Evolutionary conservation across 2,329 filamentous ascomycete species (phyloP).

Genomic region (Trichophyton benhamiae): DNA sequence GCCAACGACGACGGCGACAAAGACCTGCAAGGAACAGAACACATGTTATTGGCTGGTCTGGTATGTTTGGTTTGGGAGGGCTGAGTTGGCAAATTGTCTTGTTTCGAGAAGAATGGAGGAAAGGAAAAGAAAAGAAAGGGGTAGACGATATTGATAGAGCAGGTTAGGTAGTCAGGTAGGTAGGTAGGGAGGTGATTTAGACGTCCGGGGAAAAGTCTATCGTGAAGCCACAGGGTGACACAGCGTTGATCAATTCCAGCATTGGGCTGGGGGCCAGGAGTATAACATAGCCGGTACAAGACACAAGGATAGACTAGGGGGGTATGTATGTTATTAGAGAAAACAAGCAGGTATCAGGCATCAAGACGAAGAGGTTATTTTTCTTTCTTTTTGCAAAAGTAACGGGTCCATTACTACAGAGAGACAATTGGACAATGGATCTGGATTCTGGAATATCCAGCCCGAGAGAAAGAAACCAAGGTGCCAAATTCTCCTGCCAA

Average conservation of each 20-base stretch:
- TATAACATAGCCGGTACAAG: background rate
- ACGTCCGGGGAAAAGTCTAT: background rate
- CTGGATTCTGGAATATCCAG: background rate
- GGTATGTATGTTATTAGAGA: background rate
- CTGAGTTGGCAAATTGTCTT: background rate
- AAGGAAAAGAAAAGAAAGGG: background rate
- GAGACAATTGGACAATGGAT: background rate
- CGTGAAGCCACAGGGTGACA: background rate
- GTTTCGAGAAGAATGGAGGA: background rate
- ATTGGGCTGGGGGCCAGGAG: background rate
- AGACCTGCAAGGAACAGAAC: slow-evolving; percentile 50
- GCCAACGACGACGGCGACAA: slow-evolving; percentile 89
- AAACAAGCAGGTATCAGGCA: background rate
- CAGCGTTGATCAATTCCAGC: background rate
- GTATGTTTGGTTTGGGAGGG: background rate
- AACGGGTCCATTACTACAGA: background rate
- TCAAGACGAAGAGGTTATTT: no score
- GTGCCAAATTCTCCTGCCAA: background rate
- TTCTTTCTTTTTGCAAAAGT: no score
- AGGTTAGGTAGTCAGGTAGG: background rate
- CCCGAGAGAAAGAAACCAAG: background rate
- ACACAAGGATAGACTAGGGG: background rate
- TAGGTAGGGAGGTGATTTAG: background rate
- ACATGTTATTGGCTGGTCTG: slow-evolving; percentile 28
- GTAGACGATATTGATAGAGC: background rate